Evolutionary conservation across 2,329 filamentous ascomycete species (phyloP).

Genomic region (Fusarium tjaetaba): DNA sequence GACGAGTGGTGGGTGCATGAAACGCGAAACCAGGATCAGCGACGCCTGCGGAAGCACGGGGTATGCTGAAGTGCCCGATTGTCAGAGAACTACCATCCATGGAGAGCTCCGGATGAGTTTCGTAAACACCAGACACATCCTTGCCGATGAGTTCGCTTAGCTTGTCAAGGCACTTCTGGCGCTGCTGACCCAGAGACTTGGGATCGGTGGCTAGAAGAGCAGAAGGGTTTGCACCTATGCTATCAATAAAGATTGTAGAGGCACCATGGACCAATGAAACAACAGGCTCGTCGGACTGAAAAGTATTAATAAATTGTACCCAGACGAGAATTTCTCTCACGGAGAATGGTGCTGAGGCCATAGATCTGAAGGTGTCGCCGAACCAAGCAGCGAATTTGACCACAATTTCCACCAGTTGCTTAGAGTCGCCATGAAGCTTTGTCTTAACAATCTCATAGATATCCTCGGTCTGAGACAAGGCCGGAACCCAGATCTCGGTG

Average conservation of each 20-base stretch:
- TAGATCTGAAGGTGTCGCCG: conserved; percentile 80
- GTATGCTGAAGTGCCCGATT: conserved; percentile 80
- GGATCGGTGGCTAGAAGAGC: conserved; percentile 80
- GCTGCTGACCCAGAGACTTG: conserved; percentile 75
- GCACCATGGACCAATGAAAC: conserved; percentile 80
- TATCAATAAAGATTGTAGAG: conserved; percentile 95
- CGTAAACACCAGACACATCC: conserved; percentile 74
- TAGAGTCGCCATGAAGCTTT: conserved; percentile 71
- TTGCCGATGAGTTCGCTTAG: conserved; percentile 72
- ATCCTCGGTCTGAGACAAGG: conserved; percentile 85
- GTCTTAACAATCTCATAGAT: conserved; percentile 85
- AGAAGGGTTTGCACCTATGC: conserved; percentile 92
- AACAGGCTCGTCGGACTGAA: conserved; percentile 56
- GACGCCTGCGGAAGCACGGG: conserved; percentile 55
- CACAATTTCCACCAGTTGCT: conserved; percentile 72
- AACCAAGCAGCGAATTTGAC: conserved; percentile 95
- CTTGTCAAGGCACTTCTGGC: conserved; percentile 76
- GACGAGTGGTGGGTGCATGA: conserved; percentile 86
- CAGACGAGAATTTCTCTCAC: conserved; percentile 93
- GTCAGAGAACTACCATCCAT: conserved; percentile 63
- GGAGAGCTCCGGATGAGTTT: conserved; percentile 66
- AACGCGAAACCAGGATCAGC: conserved; percentile 66
- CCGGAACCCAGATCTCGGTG: conserved; percentile 98
- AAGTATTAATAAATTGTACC: conserved; percentile 90
- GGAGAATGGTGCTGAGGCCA: conserved; percentile 80